phyloP scores from a whole-genome alignment of 805 yeast species.

The Tetrapisispora pingtungensis region DNA sequence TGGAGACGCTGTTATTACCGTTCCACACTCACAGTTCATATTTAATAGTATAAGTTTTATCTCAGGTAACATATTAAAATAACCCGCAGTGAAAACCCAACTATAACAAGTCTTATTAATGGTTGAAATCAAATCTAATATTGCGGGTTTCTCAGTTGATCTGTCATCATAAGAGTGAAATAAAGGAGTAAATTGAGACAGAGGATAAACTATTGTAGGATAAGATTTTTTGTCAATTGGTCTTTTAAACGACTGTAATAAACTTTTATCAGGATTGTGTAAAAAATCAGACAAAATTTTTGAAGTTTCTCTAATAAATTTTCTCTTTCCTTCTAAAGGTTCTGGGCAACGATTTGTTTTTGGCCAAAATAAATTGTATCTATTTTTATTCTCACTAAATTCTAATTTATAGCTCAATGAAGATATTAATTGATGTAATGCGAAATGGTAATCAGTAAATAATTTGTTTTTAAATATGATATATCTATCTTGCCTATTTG shows the following conservation, averaged over 20 bases:
- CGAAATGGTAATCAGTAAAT: slow-evolving; percentile 64
- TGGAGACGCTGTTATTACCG: slow-evolving; percentile 84
- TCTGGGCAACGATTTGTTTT: slow-evolving; percentile 51
- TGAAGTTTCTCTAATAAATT: slow-evolving; percentile 50
- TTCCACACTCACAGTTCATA: slow-evolving; percentile 36
- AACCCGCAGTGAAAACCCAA: slow-evolving; percentile 94
- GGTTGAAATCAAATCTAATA: slow-evolving; percentile 50
- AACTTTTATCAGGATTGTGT: slow-evolving; percentile 13
- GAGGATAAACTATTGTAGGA: slow-evolving; percentile 72
- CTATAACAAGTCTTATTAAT: slow-evolving; percentile 42
- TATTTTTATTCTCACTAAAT: slow-evolving; percentile 34
- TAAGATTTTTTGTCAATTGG: slow-evolving; percentile 21
- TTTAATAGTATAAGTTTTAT: slow-evolving; percentile 49
- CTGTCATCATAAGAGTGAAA: slow-evolving; percentile 39
- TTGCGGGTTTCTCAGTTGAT: slow-evolving; percentile 75
- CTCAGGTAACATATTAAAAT: slow-evolving; percentile 80
- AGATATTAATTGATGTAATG: slow-evolving; percentile 59
- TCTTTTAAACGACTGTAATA: background rate
- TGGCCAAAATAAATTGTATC: slow-evolving; percentile 68
- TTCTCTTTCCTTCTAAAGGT: slow-evolving; percentile 45
- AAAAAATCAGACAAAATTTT: slow-evolving; percentile 49
- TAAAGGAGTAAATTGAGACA: slow-evolving; percentile 84
- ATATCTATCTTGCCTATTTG: slow-evolving; percentile 90
- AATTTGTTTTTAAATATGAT: slow-evolving; percentile 50
- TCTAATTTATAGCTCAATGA: slow-evolving; percentile 58